Conservation (phyloP, 2,329 filamentous ascomycete species). For the Colletotrichum simmondsii region DNA sequence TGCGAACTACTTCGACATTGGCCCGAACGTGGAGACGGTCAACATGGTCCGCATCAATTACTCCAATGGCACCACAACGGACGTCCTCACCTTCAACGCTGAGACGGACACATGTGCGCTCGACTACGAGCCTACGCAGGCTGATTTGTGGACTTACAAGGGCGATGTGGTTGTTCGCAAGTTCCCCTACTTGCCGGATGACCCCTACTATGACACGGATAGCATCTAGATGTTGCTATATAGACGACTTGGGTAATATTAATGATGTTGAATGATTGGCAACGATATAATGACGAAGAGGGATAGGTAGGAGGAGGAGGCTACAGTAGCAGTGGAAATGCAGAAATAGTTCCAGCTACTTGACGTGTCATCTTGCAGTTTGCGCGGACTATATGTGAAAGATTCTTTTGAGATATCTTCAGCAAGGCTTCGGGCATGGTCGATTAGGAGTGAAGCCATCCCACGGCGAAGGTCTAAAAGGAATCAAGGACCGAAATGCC, state of each 20-base stretch:
- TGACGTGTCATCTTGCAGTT: background rate
- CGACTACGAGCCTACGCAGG: conserved; percentile 40
- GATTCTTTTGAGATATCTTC: too few species aligned
- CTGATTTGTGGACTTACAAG: conserved; percentile 43
- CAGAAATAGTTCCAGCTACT: too few species aligned
- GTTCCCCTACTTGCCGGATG: conserved; percentile 22
- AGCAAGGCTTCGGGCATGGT: background rate
- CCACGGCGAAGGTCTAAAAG: background rate
- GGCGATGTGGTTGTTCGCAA: conserved; percentile 29
- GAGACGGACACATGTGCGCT: conserved; percentile 42
- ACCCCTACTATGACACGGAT: conserved; percentile 24
- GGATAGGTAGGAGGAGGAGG: background rate
- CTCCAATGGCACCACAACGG: conserved; percentile 42
- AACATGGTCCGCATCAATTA: conserved; percentile 50
- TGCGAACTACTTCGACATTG: conserved; percentile 52
- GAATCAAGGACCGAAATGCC: background rate
- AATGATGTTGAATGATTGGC: background rate
- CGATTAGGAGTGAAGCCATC: background rate
- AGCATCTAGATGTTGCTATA: conserved; percentile 2
- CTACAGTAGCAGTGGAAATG: too few species aligned
- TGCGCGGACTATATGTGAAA: background rate
- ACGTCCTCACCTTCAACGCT: conserved; percentile 47
- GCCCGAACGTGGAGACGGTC: conserved; percentile 40
- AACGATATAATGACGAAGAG: background rate
- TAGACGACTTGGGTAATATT: background rate